Evolutionary conservation across 495 filamentous ascomycete genomes (phyloP), one percentile per base, ranked within the genome.

Genomic region (Baudoinia panamericana): DNA sequence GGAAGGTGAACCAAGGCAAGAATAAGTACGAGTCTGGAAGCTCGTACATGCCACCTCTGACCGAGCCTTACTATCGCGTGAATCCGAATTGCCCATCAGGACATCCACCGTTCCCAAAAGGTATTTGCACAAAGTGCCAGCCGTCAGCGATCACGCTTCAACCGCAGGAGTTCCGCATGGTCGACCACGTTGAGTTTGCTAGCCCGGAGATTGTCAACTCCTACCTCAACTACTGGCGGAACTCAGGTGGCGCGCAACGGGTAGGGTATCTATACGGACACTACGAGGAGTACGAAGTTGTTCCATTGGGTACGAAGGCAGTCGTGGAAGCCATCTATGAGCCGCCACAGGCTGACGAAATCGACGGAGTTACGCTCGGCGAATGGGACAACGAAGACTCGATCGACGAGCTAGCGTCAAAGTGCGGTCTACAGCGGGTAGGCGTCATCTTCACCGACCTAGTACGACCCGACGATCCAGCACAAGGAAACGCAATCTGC

Each of bases 121-220:
- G 90, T n/a, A 96, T 99, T 48, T 99, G 90, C 63, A 92, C 85
- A 29, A 99, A 96, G 59, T 99, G 90, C 55, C 90, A 99, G 55
- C 90, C 90, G 11, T 93, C 87, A 42, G 90, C 90, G 19, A 99
- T 99, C 58, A 94, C 82, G 30, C 67, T 99, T 16, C 86, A 95
- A 51, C 82, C 83, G 11, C 90, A 99, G 56, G 69, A 82, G 22
- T 99, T 82, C 55, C 82, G 90, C n/a, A 95, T 87, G 83, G 86
- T 99, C 0, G 90, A 99, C 53, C 90, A 99, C 59, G 87, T 99
- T 47, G 92, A 99, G 56, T 96, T 99, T 56, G 72, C 90, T 3
- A 74, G 80, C 1, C 73, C 84, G 1, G 70, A 71, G 24, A 63
- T 95, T 16, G 80, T 99, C 56, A 79, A 99, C 55, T 77, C 75